Evolutionary conservation across 2,329 filamentous ascomycete genomes (phyloP).

Genomic region (Fusarium duplospermum): DNA sequence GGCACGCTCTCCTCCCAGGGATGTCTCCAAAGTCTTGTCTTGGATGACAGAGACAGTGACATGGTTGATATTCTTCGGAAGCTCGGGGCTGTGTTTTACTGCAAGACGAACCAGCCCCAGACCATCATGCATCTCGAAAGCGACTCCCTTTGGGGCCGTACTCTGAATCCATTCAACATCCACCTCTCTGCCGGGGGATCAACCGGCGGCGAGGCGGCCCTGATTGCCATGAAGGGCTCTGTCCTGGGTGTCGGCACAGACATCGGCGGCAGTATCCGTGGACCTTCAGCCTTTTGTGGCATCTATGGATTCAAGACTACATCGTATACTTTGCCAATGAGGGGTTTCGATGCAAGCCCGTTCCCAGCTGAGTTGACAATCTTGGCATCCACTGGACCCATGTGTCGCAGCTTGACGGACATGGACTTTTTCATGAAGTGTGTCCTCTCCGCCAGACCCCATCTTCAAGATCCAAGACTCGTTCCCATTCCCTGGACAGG

Average conservation of each 20-base stretch:
- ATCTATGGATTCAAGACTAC: slow-evolving; percentile 41
- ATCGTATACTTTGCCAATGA: slow-evolving; percentile 41
- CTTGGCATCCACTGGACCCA: slow-evolving; percentile 28
- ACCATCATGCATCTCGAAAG: not conserved
- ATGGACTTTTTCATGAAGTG: slow-evolving; percentile 37
- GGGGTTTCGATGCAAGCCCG: not conserved
- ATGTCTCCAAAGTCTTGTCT: not conserved
- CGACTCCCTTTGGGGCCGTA: not conserved
- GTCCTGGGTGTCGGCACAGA: slow-evolving; percentile 54
- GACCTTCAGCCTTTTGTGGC: slow-evolving; percentile 46
- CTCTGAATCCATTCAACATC: slow-evolving; percentile 69
- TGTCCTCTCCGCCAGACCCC: slow-evolving; percentile 25
- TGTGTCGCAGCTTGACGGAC: slow-evolving; percentile 39
- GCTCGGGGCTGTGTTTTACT: not conserved
- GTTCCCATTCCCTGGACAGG: slow-evolving; percentile 48
- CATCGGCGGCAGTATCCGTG: slow-evolving; percentile 51
- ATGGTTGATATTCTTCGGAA: not conserved
- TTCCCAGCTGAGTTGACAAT: not conserved
- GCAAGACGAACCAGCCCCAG: not conserved
- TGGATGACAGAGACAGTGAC: not conserved
- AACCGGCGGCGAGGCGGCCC: slow-evolving; percentile 65
- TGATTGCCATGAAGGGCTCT: slow-evolving; percentile 53
- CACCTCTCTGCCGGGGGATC: slow-evolving; percentile 71
- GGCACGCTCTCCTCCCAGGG: not conserved
- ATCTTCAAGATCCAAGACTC: slow-evolving; percentile 44